Evolutionary conservation across 257 asterid species (phyloP).

Genomic region (Mentha longifolia): DNA sequence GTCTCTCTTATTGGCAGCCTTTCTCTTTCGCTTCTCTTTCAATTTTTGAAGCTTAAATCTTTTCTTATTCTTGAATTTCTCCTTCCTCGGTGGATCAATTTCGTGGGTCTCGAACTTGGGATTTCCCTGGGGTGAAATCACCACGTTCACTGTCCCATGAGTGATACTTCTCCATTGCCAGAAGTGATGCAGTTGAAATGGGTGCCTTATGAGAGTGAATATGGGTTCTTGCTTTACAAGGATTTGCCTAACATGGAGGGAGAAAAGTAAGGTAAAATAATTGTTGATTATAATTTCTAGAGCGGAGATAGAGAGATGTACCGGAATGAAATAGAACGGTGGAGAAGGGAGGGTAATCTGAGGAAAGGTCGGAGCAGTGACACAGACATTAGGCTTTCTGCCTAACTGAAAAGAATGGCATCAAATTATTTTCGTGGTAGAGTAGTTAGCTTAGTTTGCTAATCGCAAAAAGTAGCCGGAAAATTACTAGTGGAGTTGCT

Average conservation of each 20-base stretch:
- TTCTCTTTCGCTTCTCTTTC: conserved; percentile 74
- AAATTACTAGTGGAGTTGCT: neutral
- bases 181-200: conserved; percentile 30
- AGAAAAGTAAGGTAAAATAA: neutral
- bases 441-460: neutral
- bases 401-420: conserved; percentile 23
- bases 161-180: conserved; percentile 56
- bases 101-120: conserved; percentile 79
- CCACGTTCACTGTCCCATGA: conserved; percentile 66
- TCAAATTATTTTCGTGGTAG: neutral
- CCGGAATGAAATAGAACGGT: conserved; percentile 28
- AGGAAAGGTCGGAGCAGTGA: conserved; percentile 36
- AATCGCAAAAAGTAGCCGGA: neutral
- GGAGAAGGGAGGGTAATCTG: conserved; percentile 36
- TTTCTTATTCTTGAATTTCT: conserved; percentile 84
- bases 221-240: conserved; percentile 35
- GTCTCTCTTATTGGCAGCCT: conserved; percentile 81
- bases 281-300: too few relatives aligned
- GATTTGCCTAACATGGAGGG: conserved; percentile 37
- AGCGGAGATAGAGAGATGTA: conserved; percentile 26
- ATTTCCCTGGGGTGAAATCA: conserved; percentile 72
- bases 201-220: conserved; percentile 34
- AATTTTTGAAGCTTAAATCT: conserved; percentile 66
- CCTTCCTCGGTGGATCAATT: conserved; percentile 80
- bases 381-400: conserved; percentile 25